These are phyloP conservation scores for Leptodontidium sp. DNA, from an alignment of 2,329 filamentous ascomycete species.

Conservation along the genomic window DNA sequence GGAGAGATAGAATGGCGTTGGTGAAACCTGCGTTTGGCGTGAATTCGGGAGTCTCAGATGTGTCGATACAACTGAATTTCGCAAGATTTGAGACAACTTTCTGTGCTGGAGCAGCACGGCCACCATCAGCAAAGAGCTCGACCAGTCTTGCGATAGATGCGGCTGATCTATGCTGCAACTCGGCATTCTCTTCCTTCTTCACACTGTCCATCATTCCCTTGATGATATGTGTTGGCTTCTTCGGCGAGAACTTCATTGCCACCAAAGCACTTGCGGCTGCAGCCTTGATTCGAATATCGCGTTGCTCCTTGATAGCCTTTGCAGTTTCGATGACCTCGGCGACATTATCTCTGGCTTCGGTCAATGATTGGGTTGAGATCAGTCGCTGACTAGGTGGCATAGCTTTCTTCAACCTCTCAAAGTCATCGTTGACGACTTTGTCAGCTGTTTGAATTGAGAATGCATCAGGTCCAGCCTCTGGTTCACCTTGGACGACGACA, in stretches of 20 bases:
- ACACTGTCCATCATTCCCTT: slow-evolving; percentile 99
- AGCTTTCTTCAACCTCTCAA: slow-evolving; percentile 85
- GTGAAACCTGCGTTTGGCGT: slow-evolving; percentile 81
- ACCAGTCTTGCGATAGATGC: slow-evolving; percentile 85
- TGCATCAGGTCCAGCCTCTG: slow-evolving; percentile 88
- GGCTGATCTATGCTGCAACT: slow-evolving; percentile 87
- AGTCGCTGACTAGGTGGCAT: slow-evolving; percentile 88
- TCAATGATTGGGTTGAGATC: slow-evolving; percentile 80
- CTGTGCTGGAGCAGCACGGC: slow-evolving; percentile 85
- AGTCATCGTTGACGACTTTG: slow-evolving; percentile 85
- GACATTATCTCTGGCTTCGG: slow-evolving; percentile 77
- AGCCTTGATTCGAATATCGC: slow-evolving; percentile 86
- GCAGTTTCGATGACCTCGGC: slow-evolving; percentile 81
- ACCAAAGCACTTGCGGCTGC: slow-evolving; percentile 88
- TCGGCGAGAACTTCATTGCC: slow-evolving; percentile 85
- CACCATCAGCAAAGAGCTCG: slow-evolving; percentile 82
- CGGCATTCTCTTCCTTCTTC: slow-evolving; percentile 90
- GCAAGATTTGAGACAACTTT: slow-evolving; percentile 96
- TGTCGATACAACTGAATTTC: slow-evolving; percentile 98
- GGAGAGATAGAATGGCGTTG: slow-evolving; percentile 86
- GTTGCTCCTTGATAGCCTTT: slow-evolving; percentile 77
- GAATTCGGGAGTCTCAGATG: slow-evolving; percentile 96
- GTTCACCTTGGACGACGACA: slow-evolving; percentile 91
- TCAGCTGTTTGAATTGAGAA: slow-evolving; percentile 91
- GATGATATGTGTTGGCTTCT: slow-evolving; percentile 92